phyloP scores from a whole-genome alignment of 352 stramenopile species.

The Globisporangium takayamanum region DNA sequence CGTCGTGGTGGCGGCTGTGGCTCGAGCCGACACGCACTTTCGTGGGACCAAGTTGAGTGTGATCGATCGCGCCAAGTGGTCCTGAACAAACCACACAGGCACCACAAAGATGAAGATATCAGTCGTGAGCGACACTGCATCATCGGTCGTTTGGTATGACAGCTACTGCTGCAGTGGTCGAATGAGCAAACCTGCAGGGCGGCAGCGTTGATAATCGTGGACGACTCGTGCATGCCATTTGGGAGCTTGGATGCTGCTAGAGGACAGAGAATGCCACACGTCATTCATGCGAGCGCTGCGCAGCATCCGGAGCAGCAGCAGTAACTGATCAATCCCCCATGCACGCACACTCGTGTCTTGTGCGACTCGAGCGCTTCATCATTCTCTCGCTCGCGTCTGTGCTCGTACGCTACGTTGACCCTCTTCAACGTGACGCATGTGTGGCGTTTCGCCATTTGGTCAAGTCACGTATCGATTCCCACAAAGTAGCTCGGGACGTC shows the following conservation, averaged over 20 bases:
- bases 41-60: slow-evolving; percentile 31
- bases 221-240: slow-evolving; percentile 23
- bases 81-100: slow-evolving; percentile 11
- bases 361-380: slow-evolving; percentile 7
- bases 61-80: slow-evolving; percentile 48
- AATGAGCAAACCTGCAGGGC: slow-evolving; percentile 42
- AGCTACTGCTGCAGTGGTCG: not conserved
- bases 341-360: slow-evolving; percentile 2
- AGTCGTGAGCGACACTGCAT: not conserved
- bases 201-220: slow-evolving; percentile 65
- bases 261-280: not conserved
- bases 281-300: not conserved
- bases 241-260: slow-evolving; percentile 10
- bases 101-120: not conserved
- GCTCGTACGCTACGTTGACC: not conserved
- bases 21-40: not conserved
- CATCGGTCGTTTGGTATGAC: not conserved
- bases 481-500: too few species aligned
- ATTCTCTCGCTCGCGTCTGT: not conserved
- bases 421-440: too few species aligned
- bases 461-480: too few species aligned
- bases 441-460: too few species aligned
- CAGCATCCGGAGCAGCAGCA: not conserved
- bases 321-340: not conserved
- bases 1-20: not conserved